Percentiles rank a stretch among this genome's conserved stretches.
Conservation (phyloP, 768 basidiomycete species). For the Hygrophoropsis aurantiaca region DNA sequence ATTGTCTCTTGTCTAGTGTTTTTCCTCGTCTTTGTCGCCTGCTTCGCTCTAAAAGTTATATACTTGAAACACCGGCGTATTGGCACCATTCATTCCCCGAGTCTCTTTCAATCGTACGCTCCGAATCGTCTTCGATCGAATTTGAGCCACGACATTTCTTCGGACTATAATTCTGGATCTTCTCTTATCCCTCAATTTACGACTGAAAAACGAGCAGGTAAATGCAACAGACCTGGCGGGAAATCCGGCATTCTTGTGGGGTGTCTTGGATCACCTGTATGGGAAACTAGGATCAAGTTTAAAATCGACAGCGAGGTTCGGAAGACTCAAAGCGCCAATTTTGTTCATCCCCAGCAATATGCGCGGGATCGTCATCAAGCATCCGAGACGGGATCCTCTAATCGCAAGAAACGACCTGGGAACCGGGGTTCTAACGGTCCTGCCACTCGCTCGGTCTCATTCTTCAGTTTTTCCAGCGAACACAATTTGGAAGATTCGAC, state of each 20-base stretch:
- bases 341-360: constrained; percentile 12
- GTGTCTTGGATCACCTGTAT: constrained; percentile 30
- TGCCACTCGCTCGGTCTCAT: constrained; percentile 8
- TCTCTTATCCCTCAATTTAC: background rate
- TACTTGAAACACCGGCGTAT: constrained; percentile 30
- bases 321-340: constrained; percentile 5
- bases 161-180: background rate
- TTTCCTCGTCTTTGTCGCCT: constrained; percentile 14
- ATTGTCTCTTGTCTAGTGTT: constrained; percentile 12
- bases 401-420: background rate
- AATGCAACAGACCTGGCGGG: background rate
- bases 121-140: background rate
- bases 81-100: constrained; percentile 20
- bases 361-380: constrained; percentile 4
- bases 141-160: constrained; percentile 2
- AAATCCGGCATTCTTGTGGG: constrained; percentile 20
- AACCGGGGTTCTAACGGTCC: background rate
- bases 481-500: constrained; percentile 1
- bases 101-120: background rate
- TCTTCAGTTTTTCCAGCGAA: constrained; percentile 7
- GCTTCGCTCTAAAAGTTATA: constrained; percentile 20
- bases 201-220: background rate
- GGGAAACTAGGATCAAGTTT: constrained; percentile 24
- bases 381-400: constrained; percentile 9
- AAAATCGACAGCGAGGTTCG: constrained; percentile 9